A percentile compares a stretch with the other conserved stretches of the same genome.
Conservation (phyloP, 495 filamentous ascomycete genomes). For the Aeminium ludgeri region DNA sequence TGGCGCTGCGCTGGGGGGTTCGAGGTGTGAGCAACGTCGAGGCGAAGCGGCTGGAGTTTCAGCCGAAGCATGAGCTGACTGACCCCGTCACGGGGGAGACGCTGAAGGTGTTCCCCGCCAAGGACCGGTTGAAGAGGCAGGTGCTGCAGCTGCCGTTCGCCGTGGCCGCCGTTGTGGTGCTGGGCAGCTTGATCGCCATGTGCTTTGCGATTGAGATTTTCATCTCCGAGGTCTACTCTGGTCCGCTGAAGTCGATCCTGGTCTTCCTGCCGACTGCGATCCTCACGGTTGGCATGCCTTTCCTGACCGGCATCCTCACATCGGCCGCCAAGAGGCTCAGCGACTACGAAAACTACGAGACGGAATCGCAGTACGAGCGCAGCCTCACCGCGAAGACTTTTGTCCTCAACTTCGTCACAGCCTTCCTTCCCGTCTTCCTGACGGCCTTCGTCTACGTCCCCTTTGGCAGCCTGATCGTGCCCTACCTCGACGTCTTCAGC, state of each 20-base stretch:
- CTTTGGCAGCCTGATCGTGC: slow-evolving; percentile 72
- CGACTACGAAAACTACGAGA: slow-evolving; percentile 85
- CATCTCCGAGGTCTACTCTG: slow-evolving; percentile 83
- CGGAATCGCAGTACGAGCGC: slow-evolving; percentile 55
- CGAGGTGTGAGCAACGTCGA: slow-evolving; percentile 73
- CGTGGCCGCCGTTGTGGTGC: slow-evolving; percentile 43
- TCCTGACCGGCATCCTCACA: slow-evolving; percentile 59
- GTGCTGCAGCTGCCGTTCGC: slow-evolving; percentile 82
- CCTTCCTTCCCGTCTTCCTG: slow-evolving; percentile 78
- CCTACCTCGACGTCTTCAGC: slow-evolving; percentile 75
- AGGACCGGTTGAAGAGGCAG: slow-evolving; percentile 63
- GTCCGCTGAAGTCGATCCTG: slow-evolving; percentile 70
- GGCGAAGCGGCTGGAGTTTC: slow-evolving; percentile 56
- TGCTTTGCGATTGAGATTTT: slow-evolving; percentile 95
- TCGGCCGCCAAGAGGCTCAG: slow-evolving; percentile 63
- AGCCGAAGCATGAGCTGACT: slow-evolving; percentile 51
- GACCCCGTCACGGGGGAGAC: slow-evolving; percentile 80
- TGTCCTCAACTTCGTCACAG: slow-evolving; percentile 92
- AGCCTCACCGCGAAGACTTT: slow-evolving; percentile 83
- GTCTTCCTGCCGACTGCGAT: slow-evolving; percentile 78
- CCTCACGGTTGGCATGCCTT: slow-evolving; percentile 63
- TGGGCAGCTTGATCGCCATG: slow-evolving; percentile 67
- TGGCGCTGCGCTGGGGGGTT: slow-evolving; percentile 84
- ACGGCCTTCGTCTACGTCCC: slow-evolving; percentile 96
- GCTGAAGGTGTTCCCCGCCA: slow-evolving; percentile 57